A percentile compares a stretch with the other conserved stretches of the same genome.
Conservation (phyloP, 352 stramenopile genomes). For the Globisporangium middletonii region DNA sequence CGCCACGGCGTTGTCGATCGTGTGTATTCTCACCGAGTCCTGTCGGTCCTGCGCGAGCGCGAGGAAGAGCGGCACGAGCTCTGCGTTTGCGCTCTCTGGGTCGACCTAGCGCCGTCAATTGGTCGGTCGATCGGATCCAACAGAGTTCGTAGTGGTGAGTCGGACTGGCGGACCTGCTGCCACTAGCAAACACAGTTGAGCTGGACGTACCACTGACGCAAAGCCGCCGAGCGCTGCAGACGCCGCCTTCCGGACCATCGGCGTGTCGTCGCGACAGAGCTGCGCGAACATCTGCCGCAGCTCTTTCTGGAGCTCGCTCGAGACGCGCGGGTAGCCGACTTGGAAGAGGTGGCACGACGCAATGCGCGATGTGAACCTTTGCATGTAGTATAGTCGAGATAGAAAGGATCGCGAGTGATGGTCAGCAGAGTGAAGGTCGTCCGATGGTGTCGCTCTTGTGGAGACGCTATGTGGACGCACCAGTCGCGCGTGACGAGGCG, state of each 20-base stretch:
- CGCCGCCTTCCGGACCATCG: constrained; percentile 95
- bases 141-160: not conserved
- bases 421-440: not conserved
- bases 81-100: constrained; percentile 39
- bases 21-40: constrained; percentile 97
- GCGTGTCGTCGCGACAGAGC: constrained; percentile 95
- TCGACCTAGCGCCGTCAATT: constrained; percentile 38
- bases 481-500: constrained; percentile 95
- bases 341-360: constrained; percentile 82
- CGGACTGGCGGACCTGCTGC: not conserved
- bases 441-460: not conserved
- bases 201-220: constrained; percentile 39
- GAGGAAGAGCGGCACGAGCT: constrained; percentile 84
- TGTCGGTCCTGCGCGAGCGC: constrained; percentile 87
- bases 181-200: not conserved
- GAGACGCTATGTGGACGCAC: constrained; percentile 65
- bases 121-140: too few species aligned
- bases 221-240: constrained; percentile 88
- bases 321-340: constrained; percentile 52
- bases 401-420: not conserved
- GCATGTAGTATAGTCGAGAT: not conserved
- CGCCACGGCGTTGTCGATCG: constrained; percentile 94
- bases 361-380: constrained; percentile 79
- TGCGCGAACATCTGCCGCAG: constrained; percentile 90
- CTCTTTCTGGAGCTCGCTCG: constrained; percentile 62